Evolutionary conservation across 1,284 basidiomycete species (phyloP).

Genomic region (Heterobasidion occidentale): DNA sequence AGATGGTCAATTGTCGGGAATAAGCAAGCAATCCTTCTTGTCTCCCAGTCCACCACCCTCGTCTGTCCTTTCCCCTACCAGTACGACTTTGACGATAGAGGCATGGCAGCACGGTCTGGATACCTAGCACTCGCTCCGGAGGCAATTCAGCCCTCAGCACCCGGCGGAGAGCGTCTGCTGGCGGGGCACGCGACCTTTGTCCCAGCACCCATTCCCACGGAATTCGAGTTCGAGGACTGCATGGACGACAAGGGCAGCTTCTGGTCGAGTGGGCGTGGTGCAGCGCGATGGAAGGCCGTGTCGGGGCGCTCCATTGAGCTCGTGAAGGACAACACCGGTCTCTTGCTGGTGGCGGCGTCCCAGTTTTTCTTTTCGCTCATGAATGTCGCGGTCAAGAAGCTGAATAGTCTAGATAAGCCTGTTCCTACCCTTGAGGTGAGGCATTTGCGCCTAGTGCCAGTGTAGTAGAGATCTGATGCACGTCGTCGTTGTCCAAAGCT

Average conservation of each 20-base stretch:
- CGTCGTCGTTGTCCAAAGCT: conserved; percentile 20
- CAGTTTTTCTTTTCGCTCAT: conserved; percentile 58
- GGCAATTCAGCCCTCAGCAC: not conserved
- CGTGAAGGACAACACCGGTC: conserved; percentile 41
- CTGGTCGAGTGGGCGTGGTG: not conserved
- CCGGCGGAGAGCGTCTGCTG: not conserved
- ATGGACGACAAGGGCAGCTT: not conserved
- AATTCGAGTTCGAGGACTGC: not conserved
- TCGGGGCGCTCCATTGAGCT: conserved; percentile 1
- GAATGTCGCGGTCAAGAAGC: conserved; percentile 53
- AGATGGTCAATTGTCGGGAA: not conserved
- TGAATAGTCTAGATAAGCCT: conserved; percentile 51
- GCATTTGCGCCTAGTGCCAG: not conserved
- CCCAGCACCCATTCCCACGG: not conserved
- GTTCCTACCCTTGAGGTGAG: conserved; percentile 50
- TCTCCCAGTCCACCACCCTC: not conserved
- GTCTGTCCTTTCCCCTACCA: not conserved
- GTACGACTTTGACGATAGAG: not conserved
- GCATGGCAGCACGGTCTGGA: not conserved
- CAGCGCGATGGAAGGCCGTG: not conserved
- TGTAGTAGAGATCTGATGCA: not conserved
- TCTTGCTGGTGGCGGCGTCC: conserved; percentile 50
- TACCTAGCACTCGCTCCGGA: conserved; percentile 4
- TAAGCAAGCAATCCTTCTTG: not conserved
- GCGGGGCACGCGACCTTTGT: not conserved